Evolutionary conservation across 208 protist species (phyloP).

Genomic region (Trypanosoma cruzi): DNA sequence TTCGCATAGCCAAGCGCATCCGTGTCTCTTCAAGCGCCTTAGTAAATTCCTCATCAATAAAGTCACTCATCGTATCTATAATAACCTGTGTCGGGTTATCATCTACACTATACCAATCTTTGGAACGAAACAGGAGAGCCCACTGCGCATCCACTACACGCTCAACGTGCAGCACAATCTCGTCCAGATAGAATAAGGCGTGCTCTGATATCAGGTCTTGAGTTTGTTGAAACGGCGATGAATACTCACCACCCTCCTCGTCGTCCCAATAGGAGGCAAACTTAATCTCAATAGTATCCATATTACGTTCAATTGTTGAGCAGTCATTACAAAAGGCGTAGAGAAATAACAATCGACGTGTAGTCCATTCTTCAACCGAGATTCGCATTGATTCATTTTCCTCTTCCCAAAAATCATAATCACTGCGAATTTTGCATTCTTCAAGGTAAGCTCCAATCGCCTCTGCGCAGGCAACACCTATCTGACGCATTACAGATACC

Average conservation of each 20-base stretch:
- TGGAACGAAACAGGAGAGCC: constrained; percentile 63
- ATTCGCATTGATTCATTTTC: constrained; percentile 35
- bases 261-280: constrained; percentile 83
- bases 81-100: constrained; percentile 85
- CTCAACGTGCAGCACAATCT: constrained; percentile 84
- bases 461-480: constrained; percentile 77
- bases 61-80: constrained; percentile 77
- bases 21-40: constrained; percentile 68
- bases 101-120: constrained; percentile 67
- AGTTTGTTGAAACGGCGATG: constrained; percentile 64
- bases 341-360: constrained; percentile 71
- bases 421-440: constrained; percentile 73
- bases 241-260: constrained; percentile 18
- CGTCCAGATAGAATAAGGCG: constrained; percentile 80
- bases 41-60: constrained; percentile 86
- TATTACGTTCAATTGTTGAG: constrained; percentile 81
- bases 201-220: constrained; percentile 71
- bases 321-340: constrained; percentile 91
- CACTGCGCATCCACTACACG: constrained; percentile 77
- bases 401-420: constrained; percentile 89
- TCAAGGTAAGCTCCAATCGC: constrained; percentile 76
- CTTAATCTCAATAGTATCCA: constrained; percentile 87
- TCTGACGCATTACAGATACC: constrained; percentile 70
- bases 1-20: constrained; percentile 50
- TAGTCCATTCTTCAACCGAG: constrained; percentile 68